Percentiles rank a stretch among this genome's conserved stretches.
phyloP scores from a whole-genome alignment of 2,329 filamentous ascomycete genomes.

The Fusarium duplospermum region DNA sequence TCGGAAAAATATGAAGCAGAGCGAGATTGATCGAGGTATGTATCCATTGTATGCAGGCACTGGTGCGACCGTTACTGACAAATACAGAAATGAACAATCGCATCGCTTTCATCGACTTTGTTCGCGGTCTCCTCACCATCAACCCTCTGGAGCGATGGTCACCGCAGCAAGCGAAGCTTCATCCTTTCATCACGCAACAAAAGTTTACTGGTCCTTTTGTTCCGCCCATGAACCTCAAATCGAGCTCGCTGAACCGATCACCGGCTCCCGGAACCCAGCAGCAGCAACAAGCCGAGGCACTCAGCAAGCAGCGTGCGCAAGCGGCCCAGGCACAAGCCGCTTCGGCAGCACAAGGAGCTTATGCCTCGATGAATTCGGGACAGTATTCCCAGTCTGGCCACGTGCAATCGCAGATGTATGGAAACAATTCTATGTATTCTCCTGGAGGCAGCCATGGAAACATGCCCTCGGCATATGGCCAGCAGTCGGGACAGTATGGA shows the following conservation, averaged over 20 bases:
- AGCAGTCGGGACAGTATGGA: conserved; percentile 77
- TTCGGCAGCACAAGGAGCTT: conserved; percentile 74
- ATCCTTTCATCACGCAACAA: conserved; percentile 98
- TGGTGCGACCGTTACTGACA: conserved; percentile 26
- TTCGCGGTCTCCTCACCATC: conserved; percentile 90
- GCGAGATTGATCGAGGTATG: conserved; percentile 92
- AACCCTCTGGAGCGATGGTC: conserved; percentile 98
- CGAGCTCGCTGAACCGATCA: conserved; percentile 84
- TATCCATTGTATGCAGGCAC: not conserved
- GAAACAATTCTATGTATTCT: conserved; percentile 85
- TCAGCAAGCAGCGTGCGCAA: conserved; percentile 90
- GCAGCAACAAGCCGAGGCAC: conserved; percentile 92
- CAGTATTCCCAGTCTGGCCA: conserved; percentile 62
- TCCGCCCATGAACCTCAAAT: conserved; percentile 95
- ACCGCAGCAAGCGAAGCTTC: conserved; percentile 94
- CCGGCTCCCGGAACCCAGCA: conserved; percentile 94
- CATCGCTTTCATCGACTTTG: conserved; percentile 97
- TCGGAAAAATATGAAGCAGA: conserved; percentile 98
- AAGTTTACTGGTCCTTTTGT: conserved; percentile 98
- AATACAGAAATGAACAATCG: conserved; percentile 95
- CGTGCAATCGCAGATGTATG: conserved; percentile 77
- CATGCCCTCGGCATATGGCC: conserved; percentile 78
- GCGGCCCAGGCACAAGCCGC: conserved; percentile 77
- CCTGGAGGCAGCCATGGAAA: conserved; percentile 61
- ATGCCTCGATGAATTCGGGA: conserved; percentile 61